Evolutionary conservation across 805 yeast genomes (phyloP), one percentile per base, ranked within the genome.

Genomic region (Tetrapisispora taiwanensis): DNA sequence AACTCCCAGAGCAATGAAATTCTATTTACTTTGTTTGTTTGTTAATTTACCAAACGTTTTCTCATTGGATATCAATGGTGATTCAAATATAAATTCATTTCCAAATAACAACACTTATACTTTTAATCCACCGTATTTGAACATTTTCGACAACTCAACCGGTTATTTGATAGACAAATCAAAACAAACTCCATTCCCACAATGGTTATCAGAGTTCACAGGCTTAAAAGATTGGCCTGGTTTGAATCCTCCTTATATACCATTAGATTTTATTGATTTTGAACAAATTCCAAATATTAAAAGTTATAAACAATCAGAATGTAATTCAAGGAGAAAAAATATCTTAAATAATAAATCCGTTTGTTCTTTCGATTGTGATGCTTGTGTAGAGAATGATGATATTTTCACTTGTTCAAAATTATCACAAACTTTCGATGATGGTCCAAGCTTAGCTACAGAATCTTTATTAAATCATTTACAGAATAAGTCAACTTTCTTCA

Each of bases 391-490:
- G 20, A 73, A 67, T 31, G 92, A 84, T 62, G 97, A 89, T 58
- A 78, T 84, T 5, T 73, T 68, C 53, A 76, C 90, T 0, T 89
- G 97, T 60, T 75, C 80, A 2, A 67, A 69, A 39, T 67, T 90
- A 32, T 77, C 89, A 0, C 97, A 90, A 65, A 81, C 95, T 0
- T 90, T 90, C 63, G 98, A 90, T 60, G 97, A 90, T 60, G 97
- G 98, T 0, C 98, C 98, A 1, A 74, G 89, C 0, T 77, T 77
- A 0, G 72, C 76, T 19, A 89, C 97, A 0, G 67, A 74, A 4
- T 70, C 69, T 36, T 69, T 90, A 27, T 60, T 88, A 20, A 64
- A 69, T 3, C 63, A 69, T n/a, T 63, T 89, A 50, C 62, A 67
- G 7, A 66, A 66, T 39, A 78, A 74, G 44, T 65, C 88, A 0